These are phyloP conservation scores for Heimioporus sp. DNA, from an alignment of 768 basidiomycete genomes.

Conservation along the genomic window DNA sequence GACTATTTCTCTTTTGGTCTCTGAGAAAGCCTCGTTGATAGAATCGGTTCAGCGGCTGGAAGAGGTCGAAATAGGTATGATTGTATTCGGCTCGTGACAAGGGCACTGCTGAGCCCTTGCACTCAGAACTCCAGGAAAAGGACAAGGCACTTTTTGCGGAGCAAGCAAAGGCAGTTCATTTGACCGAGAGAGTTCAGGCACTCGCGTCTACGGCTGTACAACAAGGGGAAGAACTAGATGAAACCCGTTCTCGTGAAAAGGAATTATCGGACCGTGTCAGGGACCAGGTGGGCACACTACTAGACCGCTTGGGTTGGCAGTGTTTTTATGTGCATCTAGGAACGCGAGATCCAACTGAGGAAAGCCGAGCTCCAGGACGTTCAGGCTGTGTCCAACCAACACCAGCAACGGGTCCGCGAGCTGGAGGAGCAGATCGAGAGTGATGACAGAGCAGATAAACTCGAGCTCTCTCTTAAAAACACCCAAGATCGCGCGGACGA, in stretches of 20 bases:
- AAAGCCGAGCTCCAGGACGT: slow-evolving; percentile 52
- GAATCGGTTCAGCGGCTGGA: slow-evolving; percentile 59
- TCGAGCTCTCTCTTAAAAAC: slow-evolving; percentile 72
- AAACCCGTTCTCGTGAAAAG: slow-evolving; percentile 44
- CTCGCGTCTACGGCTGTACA: slow-evolving; percentile 40
- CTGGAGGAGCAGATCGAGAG: slow-evolving; percentile 80
- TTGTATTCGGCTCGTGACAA: neutral
- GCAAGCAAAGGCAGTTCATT: slow-evolving; percentile 35
- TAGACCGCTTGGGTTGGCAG: neutral
- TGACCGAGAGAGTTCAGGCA: slow-evolving; percentile 42
- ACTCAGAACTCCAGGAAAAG: slow-evolving; percentile 43
- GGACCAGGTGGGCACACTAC: slow-evolving; percentile 29
- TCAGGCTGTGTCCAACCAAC: slow-evolving; percentile 51
- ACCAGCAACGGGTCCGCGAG: slow-evolving; percentile 61
- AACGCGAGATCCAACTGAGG: slow-evolving; percentile 71
- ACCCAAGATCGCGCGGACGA: slow-evolving; percentile 82
- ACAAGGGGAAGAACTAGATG: slow-evolving; percentile 42
- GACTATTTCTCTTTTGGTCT: slow-evolving; percentile 74
- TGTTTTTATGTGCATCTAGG: slow-evolving; percentile 38
- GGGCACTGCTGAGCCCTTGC: neutral
- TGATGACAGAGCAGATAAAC: slow-evolving; percentile 74
- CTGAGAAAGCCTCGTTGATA: slow-evolving; percentile 62
- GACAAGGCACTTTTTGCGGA: slow-evolving; percentile 44
- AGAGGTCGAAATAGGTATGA: slow-evolving; percentile 59
- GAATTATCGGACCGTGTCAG: slow-evolving; percentile 38